Conservation (phyloP, 768 basidiomycete genomes). For the Dendrothele bispora region DNA sequence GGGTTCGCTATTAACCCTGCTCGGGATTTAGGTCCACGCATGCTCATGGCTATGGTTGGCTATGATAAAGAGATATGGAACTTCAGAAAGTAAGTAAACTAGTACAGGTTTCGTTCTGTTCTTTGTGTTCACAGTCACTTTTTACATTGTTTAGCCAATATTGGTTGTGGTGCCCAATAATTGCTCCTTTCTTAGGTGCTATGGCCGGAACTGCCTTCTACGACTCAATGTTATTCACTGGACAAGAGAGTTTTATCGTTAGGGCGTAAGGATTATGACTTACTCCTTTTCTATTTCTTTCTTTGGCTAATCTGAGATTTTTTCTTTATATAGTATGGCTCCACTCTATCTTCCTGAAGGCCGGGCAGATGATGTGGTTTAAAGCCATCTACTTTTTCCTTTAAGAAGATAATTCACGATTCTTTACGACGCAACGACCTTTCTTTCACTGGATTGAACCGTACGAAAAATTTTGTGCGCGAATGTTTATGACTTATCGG, state of each 20-base stretch:
- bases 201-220: slow-evolving; percentile 57
- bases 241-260: slow-evolving; percentile 54
- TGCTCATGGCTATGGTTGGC: slow-evolving; percentile 71
- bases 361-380: no score
- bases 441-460: no score
- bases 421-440: no score
- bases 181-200: slow-evolving; percentile 61
- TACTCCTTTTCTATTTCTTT: no score
- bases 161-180: slow-evolving; percentile 71
- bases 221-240: slow-evolving; percentile 60
- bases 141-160: no score
- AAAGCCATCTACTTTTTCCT: no score
- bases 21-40: slow-evolving; percentile 64
- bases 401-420: no score
- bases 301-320: no score
- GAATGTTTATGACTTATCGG: no score
- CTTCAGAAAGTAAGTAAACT: slow-evolving; percentile 40
- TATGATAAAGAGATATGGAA: slow-evolving; percentile 53
- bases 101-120: neutral
- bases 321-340: no score
- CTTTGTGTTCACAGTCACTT: slow-evolving; percentile 24
- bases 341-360: no score
- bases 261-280: slow-evolving; percentile 45
- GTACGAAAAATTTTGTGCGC: no score
- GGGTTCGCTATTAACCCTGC: slow-evolving; percentile 46